Conservation (phyloP, 2,329 filamentous ascomycete species). For the Cladosporium oxysporum region DNA sequence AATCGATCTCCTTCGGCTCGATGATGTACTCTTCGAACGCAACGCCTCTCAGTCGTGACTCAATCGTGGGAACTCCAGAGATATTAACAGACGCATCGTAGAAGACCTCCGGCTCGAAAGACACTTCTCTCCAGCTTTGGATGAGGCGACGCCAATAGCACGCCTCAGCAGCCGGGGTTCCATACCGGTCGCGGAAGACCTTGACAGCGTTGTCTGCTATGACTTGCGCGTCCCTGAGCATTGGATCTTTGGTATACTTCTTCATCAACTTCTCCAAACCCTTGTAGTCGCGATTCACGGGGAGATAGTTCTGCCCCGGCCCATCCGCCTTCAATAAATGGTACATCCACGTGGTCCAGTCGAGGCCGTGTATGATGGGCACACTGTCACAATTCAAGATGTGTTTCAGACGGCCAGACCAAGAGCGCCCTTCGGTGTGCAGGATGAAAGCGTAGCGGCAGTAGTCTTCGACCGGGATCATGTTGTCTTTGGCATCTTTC, state of each 20-base stretch:
- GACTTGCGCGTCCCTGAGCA: slow-evolving; percentile 24
- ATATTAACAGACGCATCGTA: slow-evolving; percentile 7
- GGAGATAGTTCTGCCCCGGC: slow-evolving; percentile 33
- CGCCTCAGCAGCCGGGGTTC: slow-evolving; percentile 34
- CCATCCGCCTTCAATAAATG: slow-evolving; percentile 31
- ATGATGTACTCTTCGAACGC: slow-evolving; percentile 27
- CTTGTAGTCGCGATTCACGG: slow-evolving; percentile 29
- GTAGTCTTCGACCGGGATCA: slow-evolving; percentile 30
- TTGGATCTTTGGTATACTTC: slow-evolving; percentile 28
- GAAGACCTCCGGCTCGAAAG: slow-evolving; percentile 29
- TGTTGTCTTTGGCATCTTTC: slow-evolving; percentile 21
- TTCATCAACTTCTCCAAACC: slow-evolving; percentile 32
- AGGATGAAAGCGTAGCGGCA: slow-evolving; percentile 32
- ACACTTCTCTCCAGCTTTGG: slow-evolving; percentile 34
- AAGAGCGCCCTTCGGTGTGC: slow-evolving; percentile 35
- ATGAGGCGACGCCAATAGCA: slow-evolving; percentile 38
- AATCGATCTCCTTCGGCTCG: slow-evolving; percentile 8
- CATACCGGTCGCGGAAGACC: slow-evolving; percentile 33
- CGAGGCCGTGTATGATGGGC: slow-evolving; percentile 30
- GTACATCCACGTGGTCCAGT: slow-evolving; percentile 31
- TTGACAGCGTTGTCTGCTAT: slow-evolving; percentile 32
- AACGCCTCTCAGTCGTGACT: slow-evolving; percentile 24
- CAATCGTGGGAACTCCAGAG: slow-evolving; percentile 9
- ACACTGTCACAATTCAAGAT: slow-evolving; percentile 35
- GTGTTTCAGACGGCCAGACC: slow-evolving; percentile 34